Evolutionary conservation across 1,284 basidiomycete genomes (phyloP), one percentile per base, ranked within the genome.

Genomic region (Ganoderma multipileum): DNA sequence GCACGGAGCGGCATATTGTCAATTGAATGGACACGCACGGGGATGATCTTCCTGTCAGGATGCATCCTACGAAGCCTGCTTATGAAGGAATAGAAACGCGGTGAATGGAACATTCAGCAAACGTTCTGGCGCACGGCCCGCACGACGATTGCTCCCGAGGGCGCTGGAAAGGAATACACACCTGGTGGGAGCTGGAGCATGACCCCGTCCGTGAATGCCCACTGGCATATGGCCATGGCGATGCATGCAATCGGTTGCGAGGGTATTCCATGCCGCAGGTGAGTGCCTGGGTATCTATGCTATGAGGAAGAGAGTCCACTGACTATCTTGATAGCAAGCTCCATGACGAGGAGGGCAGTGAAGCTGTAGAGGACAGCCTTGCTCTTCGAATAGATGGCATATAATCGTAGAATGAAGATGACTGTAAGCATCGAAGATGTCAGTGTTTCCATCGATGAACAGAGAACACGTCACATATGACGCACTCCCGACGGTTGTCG

Each of bases 161-260:
- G n/a, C 33, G 36, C 30, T 18, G 55, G 9, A 36, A 33, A 55
- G 30, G 28, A 55, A 55, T 38, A 23, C 72, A 33, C 62, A 75
- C 76, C 71, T 70, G 76, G 76, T 61, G 76, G 76, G 41, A 76
- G 72, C 44, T 69, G 63, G 14, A 76, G 69, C 65, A 68, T 71
- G 3, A 64, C 65, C 23, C 76, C 76, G 61, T 76, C 76, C 20
- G 76, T 76, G 72, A 75, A 76, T 41, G 76, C 73, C 74, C 74
- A 76, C 76, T 76, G 58, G 33, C 42, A 62, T 62, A 38, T 38
- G 50, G 64, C 58, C 42, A 62, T 62, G 26, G 16, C 41, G 41
- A 66, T 33, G 23, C 57, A 55, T 33, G 36, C 36, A 61, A 63
- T 55, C 54, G 36, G 52, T 54, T 50, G 62, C n/a, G 36, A n/a